Evolutionary conservation across 257 asterid genomes (phyloP).

Genomic region (Plantago elongata): DNA sequence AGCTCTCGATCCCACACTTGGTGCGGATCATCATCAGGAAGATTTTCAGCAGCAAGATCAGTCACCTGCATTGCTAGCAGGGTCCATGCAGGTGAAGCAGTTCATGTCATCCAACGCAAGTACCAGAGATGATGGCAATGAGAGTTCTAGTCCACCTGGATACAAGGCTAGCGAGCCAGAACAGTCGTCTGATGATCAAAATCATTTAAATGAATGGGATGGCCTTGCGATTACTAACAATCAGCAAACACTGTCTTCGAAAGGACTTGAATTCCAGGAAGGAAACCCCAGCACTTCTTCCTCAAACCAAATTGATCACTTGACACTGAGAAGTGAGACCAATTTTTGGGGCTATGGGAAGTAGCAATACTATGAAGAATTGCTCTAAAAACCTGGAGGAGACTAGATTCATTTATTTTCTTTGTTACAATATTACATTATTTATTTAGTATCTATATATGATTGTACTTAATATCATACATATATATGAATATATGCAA

Average conservation of each 20-base stretch:
- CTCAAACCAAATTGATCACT: slow-evolving; percentile 39
- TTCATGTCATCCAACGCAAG: slow-evolving; percentile 36
- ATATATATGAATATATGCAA: no score
- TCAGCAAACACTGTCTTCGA: slow-evolving; percentile 22
- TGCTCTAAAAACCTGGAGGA: no score
- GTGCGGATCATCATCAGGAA: slow-evolving; percentile 16
- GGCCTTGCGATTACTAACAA: slow-evolving; percentile 20
- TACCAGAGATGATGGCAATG: slow-evolving; percentile 34
- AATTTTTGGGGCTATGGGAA: slow-evolving; percentile 75
- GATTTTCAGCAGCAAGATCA: slow-evolving; percentile 15
- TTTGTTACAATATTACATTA: no score
- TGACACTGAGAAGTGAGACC: slow-evolving; percentile 59
- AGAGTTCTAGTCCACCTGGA: slow-evolving; percentile 32
- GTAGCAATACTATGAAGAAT: slow-evolving; percentile 11
- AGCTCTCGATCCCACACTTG: slow-evolving; percentile 17
- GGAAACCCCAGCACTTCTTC: slow-evolving; percentile 30
- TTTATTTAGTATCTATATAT: no score
- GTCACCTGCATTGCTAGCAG: slow-evolving; percentile 16
- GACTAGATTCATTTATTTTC: no score
- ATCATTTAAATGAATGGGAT: slow-evolving; percentile 46
- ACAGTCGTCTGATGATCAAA: slow-evolving; percentile 26
- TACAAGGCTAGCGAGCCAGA: slow-evolving; percentile 33
- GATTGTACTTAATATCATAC: no score
- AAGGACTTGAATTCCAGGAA: slow-evolving; percentile 30
- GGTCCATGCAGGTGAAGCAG: slow-evolving; percentile 42